phyloP scores from a whole-genome alignment of 768 basidiomycete genomes.

The Mycena sanguinolenta region DNA sequence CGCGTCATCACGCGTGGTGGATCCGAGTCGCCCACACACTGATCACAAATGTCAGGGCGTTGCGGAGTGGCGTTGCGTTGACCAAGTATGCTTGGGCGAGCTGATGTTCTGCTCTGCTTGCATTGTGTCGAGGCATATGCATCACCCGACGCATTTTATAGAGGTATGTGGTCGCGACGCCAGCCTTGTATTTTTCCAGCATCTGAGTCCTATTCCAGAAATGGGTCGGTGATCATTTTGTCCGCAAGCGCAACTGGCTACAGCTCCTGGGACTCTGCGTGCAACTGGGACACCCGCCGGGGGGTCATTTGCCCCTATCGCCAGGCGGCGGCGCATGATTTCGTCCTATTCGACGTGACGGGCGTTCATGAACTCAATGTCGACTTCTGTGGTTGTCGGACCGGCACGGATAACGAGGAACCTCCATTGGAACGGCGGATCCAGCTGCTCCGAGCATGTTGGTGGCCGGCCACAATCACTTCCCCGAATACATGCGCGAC shows the following conservation, averaged over 20 bases:
- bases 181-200: too few relatives aligned
- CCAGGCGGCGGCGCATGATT: not conserved
- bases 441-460: conserved; percentile 30
- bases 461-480: conserved; percentile 24
- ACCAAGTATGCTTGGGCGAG: too few relatives aligned
- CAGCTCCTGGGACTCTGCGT: conserved; percentile 23
- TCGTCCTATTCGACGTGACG: conserved; percentile 19
- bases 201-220: not conserved
- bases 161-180: too few relatives aligned
- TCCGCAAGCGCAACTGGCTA: conserved; percentile 9
- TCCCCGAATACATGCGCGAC: conserved; percentile 27
- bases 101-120: too few relatives aligned
- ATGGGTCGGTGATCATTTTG: conserved; percentile 16
- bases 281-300: conserved; percentile 26
- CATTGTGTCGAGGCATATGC: too few relatives aligned
- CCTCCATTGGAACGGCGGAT: not conserved
- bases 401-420: conserved; percentile 8
- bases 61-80: not conserved
- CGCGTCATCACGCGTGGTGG: not conserved
- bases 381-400: too few relatives aligned
- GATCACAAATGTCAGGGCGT: not conserved
- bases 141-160: conserved; percentile 7
- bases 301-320: conserved; percentile 1
- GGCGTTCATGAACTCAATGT: conserved; percentile 34
- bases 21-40: not conserved